Base-by-base conservation (phyloP, 495 filamentous ascomycete genomes). In the Lepraria neglecta region DNA sequence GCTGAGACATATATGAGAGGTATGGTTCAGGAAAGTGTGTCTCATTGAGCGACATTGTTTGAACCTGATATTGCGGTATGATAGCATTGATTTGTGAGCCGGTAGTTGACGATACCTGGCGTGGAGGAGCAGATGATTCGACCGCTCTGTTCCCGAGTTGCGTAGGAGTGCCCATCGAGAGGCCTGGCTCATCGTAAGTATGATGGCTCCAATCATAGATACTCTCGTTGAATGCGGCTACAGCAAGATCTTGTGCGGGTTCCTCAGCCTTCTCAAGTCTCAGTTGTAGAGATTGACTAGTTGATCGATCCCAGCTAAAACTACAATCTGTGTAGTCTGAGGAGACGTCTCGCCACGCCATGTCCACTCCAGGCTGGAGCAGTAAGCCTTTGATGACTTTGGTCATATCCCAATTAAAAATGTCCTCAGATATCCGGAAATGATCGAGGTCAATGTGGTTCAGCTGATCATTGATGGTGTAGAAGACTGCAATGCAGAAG, bases 371-470 rank as follows among this genome's bases (percentile, higher is more conserved):
- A 1, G 38, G 17, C 21, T 45, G 45, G 5, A 53, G 40, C 15
- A 60, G 52, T 1, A 60, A 19, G 7, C 58, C 58, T 38, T 31
- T 43, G 28, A 60, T 53, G 3, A n/a, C 21, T 19, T 43, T 60
- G 48, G 35, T 53, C 47, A 60, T 21, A 0, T 60, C 58, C 58
- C 58, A 60, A n/a, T 28, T 43, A 35, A 15, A 35, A 21, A 60
- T 60, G 17, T 43, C 51, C 9, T 60, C 47, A 1, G 27, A 40
- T 14, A 7, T 24, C 42, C 48, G 53, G 21, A 38, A 60, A 9
- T 60, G 58, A 24, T 60, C 48, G 38, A 43, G 40, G 38, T 60
- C 58, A 35, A 60, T 53, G 30, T 60, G 58, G 7, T 60, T 60
- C 15, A 31, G 19, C 53, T 51, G 58, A 6, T 60, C 58, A 3